A percentile compares a stretch with the other conserved stretches of the same genome.
Evolutionary conservation across 139 green algal species (phyloP).

Genomic region (Ulvella scutata): DNA sequence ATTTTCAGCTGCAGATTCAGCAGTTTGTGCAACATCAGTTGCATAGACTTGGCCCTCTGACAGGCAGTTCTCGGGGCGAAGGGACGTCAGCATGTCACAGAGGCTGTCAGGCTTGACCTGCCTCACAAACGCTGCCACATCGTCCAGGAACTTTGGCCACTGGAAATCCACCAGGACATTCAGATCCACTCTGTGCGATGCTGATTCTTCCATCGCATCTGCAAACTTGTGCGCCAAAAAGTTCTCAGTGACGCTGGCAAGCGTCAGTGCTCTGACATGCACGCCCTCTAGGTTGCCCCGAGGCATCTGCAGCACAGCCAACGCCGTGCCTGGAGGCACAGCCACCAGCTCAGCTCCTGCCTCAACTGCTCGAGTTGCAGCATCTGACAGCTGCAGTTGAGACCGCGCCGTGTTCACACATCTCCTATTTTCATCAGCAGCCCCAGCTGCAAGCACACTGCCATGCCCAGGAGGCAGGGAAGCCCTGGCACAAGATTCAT

Average conservation of each 20-base stretch:
- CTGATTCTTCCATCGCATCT: conserved; percentile 42
- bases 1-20: neutral
- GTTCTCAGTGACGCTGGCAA: conserved; percentile 35
- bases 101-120: conserved; percentile 27
- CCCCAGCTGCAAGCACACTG: conserved; percentile 1
- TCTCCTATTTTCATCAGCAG: no score
- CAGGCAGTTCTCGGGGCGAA: conserved; percentile 27
- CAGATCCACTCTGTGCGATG: conserved; percentile 52
- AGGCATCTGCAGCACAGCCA: conserved; percentile 66
- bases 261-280: conserved; percentile 57
- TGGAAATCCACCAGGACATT: conserved; percentile 83
- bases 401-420: no score
- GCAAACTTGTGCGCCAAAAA: conserved; percentile 31
- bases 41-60: conserved; percentile 44
- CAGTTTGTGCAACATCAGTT: conserved; percentile 6
- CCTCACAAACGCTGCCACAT: conserved; percentile 33
- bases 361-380: neutral
- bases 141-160: conserved; percentile 55
- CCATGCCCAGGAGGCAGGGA: no score
- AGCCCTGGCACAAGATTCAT: no score
- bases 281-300: conserved; percentile 87
- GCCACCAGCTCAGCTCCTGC: conserved; percentile 10
- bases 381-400: neutral
- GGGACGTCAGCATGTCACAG: conserved; percentile 59
- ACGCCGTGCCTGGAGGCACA: conserved; percentile 6